Conservation (phyloP, 2,329 filamentous ascomycete genomes). For the Aspergillus latus region DNA sequence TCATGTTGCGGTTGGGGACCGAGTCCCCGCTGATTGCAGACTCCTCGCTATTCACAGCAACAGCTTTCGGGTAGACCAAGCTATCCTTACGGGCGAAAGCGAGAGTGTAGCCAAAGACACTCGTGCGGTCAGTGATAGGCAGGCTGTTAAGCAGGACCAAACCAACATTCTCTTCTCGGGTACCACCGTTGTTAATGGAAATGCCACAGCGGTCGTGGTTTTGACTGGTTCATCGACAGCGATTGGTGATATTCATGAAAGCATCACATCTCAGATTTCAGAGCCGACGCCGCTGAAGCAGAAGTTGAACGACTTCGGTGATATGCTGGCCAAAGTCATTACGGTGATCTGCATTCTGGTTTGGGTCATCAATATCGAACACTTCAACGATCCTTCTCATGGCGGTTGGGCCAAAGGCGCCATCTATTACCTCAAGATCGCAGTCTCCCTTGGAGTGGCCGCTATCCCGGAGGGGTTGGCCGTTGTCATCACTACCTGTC, state of each 20-base stretch:
- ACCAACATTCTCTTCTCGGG: constrained; percentile 98
- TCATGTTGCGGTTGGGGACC: constrained; percentile 82
- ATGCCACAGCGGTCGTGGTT: constrained; percentile 86
- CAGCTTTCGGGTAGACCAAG: constrained; percentile 94
- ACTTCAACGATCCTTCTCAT: constrained; percentile 93
- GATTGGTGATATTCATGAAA: constrained; percentile 98
- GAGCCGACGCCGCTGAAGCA: constrained; percentile 96
- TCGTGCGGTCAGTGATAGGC: constrained; percentile 66
- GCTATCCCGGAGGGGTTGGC: constrained; percentile 97
- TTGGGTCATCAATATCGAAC: constrained; percentile 97
- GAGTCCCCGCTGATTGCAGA: constrained; percentile 92
- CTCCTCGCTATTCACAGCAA: constrained; percentile 91
- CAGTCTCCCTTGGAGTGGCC: constrained; percentile 94
- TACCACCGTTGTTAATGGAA: constrained; percentile 92
- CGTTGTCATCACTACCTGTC: constrained; percentile 97
- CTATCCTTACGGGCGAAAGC: constrained; percentile 94
- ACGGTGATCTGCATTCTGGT: constrained; percentile 94
- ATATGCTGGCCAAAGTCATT: constrained; percentile 94
- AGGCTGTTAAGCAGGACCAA: constrained; percentile 96
- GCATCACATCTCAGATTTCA: constrained; percentile 96
- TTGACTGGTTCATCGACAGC: constrained; percentile 87
- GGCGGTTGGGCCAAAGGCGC: constrained; percentile 94
- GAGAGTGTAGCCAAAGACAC: constrained; percentile 91
- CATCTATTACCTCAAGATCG: constrained; percentile 99
- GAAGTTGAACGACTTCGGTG: constrained; percentile 97